Conservation (phyloP, 306 rosid species). For the Prunus mume region DNA sequence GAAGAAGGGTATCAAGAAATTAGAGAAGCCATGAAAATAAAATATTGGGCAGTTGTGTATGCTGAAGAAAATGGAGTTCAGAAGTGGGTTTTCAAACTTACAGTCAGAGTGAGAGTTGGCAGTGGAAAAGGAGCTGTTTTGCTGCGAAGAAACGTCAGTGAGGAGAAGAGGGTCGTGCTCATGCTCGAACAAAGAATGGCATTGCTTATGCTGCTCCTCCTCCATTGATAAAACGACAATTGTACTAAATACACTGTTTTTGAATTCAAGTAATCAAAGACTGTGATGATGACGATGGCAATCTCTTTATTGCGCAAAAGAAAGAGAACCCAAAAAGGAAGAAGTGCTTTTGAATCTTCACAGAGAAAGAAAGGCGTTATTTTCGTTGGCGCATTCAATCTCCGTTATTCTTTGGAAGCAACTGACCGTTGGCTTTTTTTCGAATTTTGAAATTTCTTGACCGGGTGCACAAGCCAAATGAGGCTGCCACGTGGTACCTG, state of each 20-base stretch:
- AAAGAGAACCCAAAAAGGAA: not conserved
- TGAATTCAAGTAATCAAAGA: constrained; percentile 25
- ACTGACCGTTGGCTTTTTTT: constrained; percentile 48
- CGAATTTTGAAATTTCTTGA: constrained; percentile 48
- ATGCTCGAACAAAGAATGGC: constrained; percentile 6
- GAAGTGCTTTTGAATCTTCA: constrained; percentile 16
- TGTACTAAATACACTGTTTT: constrained; percentile 26
- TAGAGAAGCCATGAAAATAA: constrained; percentile 11
- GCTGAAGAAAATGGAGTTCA: not conserved
- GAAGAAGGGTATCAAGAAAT: constrained; percentile 1
- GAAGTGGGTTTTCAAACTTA: constrained; percentile 14
- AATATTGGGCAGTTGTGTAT: not conserved
- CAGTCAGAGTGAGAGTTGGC: constrained; percentile 23
- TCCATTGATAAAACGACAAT: constrained; percentile 39
- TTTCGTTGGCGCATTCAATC: constrained; percentile 27
- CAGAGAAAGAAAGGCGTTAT: constrained; percentile 20
- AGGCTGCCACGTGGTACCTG: constrained; percentile 6
- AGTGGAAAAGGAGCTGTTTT: constrained; percentile 8
- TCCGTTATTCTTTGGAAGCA: constrained; percentile 17
- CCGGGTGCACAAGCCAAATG: constrained; percentile 32
- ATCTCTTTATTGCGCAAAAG: not conserved
- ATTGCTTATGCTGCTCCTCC: constrained; percentile 31
- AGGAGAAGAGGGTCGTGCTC: constrained; percentile 63
- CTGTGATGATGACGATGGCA: constrained; percentile 2
- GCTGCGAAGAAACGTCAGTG: constrained; percentile 46